Conservation (phyloP, 1,139 yeast species). For the Diutina scorzettiae region DNA sequence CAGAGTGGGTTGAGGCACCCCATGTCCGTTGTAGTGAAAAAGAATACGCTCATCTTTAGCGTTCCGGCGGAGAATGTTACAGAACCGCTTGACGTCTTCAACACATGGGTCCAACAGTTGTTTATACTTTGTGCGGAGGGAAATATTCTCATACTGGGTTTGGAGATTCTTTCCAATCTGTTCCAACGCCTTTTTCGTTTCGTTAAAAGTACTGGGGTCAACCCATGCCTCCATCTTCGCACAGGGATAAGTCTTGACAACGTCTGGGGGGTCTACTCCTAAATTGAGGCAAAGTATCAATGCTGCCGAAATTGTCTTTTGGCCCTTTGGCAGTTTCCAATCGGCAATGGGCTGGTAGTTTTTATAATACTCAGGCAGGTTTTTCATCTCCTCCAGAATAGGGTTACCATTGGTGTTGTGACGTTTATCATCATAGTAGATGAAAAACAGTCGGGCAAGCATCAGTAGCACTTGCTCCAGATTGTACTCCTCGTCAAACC, state of each 20-base stretch:
- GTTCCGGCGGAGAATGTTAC: slow-evolving; percentile 76
- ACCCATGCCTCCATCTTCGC: slow-evolving; percentile 92
- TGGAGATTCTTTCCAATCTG: slow-evolving; percentile 83
- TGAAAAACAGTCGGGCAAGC: slow-evolving; percentile 62
- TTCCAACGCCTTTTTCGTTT: slow-evolving; percentile 85
- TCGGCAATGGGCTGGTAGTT: slow-evolving; percentile 67
- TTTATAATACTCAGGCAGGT: slow-evolving; percentile 27
- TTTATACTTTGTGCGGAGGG: slow-evolving; percentile 80
- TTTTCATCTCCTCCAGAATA: slow-evolving; percentile 41
- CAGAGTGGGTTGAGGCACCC: slow-evolving; percentile 95
- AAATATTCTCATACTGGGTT: slow-evolving; percentile 77
- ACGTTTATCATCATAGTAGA: slow-evolving; percentile 79
- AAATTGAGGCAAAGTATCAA: slow-evolving; percentile 78
- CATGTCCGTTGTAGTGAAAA: slow-evolving; percentile 96
- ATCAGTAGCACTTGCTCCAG: slow-evolving; percentile 54
- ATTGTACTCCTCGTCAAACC: slow-evolving; percentile 59
- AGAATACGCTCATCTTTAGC: slow-evolving; percentile 86
- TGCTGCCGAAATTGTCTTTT: slow-evolving; percentile 92
- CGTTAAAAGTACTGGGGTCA: slow-evolving; percentile 75
- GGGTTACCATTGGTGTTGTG: slow-evolving; percentile 90
- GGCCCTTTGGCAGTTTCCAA: slow-evolving; percentile 88
- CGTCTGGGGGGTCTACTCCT: slow-evolving; percentile 97
- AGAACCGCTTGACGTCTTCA: slow-evolving; percentile 87
- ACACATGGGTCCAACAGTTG: slow-evolving; percentile 91
- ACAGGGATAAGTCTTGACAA: slow-evolving; percentile 86